These are phyloP conservation scores for Ganoderma multipileum DNA, from an alignment of 1,284 basidiomycete genomes.

Conservation along the genomic window DNA sequence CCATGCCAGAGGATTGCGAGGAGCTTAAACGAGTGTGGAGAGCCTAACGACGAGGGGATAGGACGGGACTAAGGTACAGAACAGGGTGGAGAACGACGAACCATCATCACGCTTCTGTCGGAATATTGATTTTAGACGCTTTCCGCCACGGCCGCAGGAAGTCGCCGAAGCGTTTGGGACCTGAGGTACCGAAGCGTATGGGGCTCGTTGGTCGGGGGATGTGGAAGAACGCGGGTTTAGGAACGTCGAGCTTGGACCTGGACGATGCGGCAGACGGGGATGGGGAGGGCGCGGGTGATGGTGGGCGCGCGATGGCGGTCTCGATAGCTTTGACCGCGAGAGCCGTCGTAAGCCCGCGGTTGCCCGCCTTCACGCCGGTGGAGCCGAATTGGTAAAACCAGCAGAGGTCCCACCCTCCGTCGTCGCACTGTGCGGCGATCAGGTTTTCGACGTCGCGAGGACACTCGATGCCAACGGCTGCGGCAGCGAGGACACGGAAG, in stretches of 20 bases:
- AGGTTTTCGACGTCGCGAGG: constrained; percentile 51
- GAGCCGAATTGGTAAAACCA: constrained; percentile 59
- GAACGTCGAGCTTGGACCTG: constrained; percentile 9
- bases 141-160: constrained; percentile 26
- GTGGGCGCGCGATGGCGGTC: constrained; percentile 24
- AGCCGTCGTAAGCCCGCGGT: constrained; percentile 52
- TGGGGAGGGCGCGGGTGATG: constrained; percentile 24
- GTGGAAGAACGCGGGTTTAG: constrained; percentile 6
- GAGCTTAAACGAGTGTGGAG: neutral
- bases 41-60: neutral
- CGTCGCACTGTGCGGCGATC: constrained; percentile 51
- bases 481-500: constrained; percentile 55
- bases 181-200: neutral
- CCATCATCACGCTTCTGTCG: neutral
- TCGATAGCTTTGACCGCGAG: constrained; percentile 43
- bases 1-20: neutral
- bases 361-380: constrained; percentile 46
- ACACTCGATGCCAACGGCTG: constrained; percentile 48
- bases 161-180: constrained; percentile 21
- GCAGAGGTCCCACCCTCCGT: constrained; percentile 57
- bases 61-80: neutral
- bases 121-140: constrained; percentile 2
- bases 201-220: constrained; percentile 13
- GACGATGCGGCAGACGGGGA: constrained; percentile 21
- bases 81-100: neutral